phyloP scores from a whole-genome alignment of 2,329 filamentous ascomycete species.

The Tolypocladium cylindrosporum region DNA sequence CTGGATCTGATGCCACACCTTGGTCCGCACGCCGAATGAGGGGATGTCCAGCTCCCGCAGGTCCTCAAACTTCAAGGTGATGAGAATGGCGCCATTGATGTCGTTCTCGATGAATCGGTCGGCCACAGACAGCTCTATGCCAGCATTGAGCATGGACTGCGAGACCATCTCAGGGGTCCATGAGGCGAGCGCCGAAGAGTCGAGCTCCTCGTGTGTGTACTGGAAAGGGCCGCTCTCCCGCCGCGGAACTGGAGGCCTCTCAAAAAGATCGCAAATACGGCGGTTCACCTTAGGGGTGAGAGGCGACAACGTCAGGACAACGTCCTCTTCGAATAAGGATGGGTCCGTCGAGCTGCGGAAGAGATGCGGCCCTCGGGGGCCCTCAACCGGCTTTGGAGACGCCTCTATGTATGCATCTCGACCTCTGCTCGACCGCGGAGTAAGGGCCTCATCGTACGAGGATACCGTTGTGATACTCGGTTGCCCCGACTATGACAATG shows the following conservation, averaged over 20 bases:
- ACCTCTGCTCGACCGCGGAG: constrained; percentile 58
- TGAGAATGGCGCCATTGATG: constrained; percentile 77
- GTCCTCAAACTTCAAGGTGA: constrained; percentile 87
- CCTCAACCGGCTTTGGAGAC: constrained; percentile 59
- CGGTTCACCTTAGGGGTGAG: constrained; percentile 55
- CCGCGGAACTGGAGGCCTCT: constrained; percentile 13
- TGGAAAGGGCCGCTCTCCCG: constrained; percentile 41
- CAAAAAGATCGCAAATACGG: constrained; percentile 15
- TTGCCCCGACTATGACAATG: constrained; percentile 46
- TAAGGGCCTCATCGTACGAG: constrained; percentile 74
- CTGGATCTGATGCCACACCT: constrained; percentile 72
- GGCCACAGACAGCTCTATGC: constrained; percentile 66
- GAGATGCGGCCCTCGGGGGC: constrained; percentile 76
- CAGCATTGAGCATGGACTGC: constrained; percentile 76
- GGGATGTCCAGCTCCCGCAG: constrained; percentile 70
- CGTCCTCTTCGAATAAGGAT: constrained; percentile 30
- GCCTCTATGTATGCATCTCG: constrained; percentile 51
- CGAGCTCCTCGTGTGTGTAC: constrained; percentile 46
- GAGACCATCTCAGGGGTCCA: constrained; percentile 73
- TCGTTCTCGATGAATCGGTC: constrained; percentile 87
- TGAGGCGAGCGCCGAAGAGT: constrained; percentile 46
- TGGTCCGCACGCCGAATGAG: constrained; percentile 72
- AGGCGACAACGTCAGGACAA: constrained; percentile 60
- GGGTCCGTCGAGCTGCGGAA: constrained; percentile 61
- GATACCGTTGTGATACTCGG: constrained; percentile 80